Evolutionary conservation across 2,329 filamentous ascomycete genomes (phyloP), one percentile per base, ranked within the genome.

Genomic region (Byssoonygena ceratinophila): DNA sequence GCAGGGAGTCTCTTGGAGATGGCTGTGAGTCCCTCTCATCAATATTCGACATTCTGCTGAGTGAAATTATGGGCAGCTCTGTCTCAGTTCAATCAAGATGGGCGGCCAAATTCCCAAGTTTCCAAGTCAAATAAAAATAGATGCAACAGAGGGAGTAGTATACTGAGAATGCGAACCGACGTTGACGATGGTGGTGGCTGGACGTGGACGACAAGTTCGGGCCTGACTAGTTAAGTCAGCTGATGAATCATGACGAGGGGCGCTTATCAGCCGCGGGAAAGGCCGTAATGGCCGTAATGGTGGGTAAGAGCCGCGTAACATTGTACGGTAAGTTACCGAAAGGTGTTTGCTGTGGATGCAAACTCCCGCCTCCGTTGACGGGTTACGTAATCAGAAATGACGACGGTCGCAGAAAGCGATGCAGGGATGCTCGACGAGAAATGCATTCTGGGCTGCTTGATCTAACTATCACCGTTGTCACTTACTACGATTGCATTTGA

Each of bases 21-120:
- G 40, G 31, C 12, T 43, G 18, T 44, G 36, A 16, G 3, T 43
- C 46, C 27, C 39, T 63, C 53, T 71, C 67, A 54, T 65, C 63
- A 54, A 66, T 70, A 52, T 67, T 65, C 49, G 64, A 59, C 64
- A 65, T 69, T 44, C 41, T 58, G 18, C n/a, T 39, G 11, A 18
- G 14, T n/a, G 32, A n/a, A 12, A 36, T 4, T 7, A 12, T 36
- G 32, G 32, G 14, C 1, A 36, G 32, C 32, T 9, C 14, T 8
- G 32, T 16, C n/a, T 36, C 6, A 4, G 32, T 36, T 16, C n/a
- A n/a, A n/a, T n/a, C n/a, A n/a, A n/a, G n/a, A n/a, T n/a, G n/a
- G n/a, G n/a, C n/a, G n/a, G n/a, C n/a, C n/a, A n/a, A n/a, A n/a
- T n/a, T n/a, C n/a, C n/a, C n/a, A n/a, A n/a, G n/a, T n/a, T n/a